Conservation (phyloP, 805 yeast genomes). For the Yamadazyma tumulicola region DNA sequence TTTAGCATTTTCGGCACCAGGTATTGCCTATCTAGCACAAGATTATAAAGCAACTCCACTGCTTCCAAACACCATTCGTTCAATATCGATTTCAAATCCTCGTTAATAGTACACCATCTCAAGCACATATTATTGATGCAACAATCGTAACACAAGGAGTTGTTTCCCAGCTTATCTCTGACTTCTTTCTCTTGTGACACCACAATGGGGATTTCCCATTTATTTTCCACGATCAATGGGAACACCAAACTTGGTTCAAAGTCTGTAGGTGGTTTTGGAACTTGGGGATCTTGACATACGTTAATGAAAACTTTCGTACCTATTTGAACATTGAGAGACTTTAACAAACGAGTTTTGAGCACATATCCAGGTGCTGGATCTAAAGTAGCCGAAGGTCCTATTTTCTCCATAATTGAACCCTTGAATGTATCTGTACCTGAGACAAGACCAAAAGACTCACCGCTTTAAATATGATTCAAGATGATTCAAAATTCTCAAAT, state of each 20-base stretch:
- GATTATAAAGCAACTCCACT: slow-evolving; percentile 51
- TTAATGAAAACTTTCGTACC: slow-evolving; percentile 72
- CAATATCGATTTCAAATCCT: slow-evolving; percentile 59
- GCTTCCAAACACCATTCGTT: slow-evolving; percentile 85
- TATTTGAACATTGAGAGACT: slow-evolving; percentile 20
- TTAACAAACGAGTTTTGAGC: slow-evolving; percentile 55
- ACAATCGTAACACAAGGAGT: slow-evolving; percentile 73
- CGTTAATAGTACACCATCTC: slow-evolving; percentile 56
- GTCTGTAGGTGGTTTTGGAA: slow-evolving; percentile 57
- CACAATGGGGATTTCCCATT: slow-evolving; percentile 85
- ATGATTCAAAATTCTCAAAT: too few relatives aligned
- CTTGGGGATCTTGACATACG: slow-evolving; percentile 60
- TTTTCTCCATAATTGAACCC: slow-evolving; percentile 14
- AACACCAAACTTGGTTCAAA: slow-evolving; percentile 59
- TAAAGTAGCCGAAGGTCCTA: slow-evolving; percentile 18
- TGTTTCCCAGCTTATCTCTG: slow-evolving; percentile 65
- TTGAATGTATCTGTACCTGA: too few relatives aligned
- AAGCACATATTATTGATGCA: slow-evolving; percentile 64
- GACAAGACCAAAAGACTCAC: too few relatives aligned
- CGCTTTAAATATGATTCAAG: neutral
- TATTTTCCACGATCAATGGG: slow-evolving; percentile 59
- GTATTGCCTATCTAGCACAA: slow-evolving; percentile 60
- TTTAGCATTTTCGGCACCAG: slow-evolving; percentile 66
- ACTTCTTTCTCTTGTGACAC: slow-evolving; percentile 56
- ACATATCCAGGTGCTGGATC: slow-evolving; percentile 71